Conservation (phyloP, 495 filamentous ascomycete species). For the Hypoxylon crocopeplum region DNA sequence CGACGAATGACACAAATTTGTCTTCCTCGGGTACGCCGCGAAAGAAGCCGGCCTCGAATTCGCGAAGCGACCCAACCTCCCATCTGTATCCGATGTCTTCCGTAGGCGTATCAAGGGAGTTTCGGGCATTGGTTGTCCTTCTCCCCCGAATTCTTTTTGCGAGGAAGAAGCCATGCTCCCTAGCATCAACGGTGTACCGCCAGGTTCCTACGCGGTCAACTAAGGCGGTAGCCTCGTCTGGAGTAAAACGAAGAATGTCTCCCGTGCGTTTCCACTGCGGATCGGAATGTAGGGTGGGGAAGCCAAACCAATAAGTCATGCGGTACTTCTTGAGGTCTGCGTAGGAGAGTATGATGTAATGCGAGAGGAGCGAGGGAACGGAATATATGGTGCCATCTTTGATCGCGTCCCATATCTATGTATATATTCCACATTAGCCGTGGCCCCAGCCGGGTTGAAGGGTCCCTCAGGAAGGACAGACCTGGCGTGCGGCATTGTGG, state of each 20-base stretch:
- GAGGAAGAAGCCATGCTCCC: constrained; percentile 93
- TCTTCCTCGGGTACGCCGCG: constrained; percentile 68
- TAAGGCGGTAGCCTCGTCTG: constrained; percentile 72
- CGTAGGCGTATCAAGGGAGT: constrained; percentile 41
- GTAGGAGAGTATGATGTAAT: constrained; percentile 89
- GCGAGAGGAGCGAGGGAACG: constrained; percentile 86
- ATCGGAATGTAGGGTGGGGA: constrained; percentile 88
- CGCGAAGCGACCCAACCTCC: constrained; percentile 74
- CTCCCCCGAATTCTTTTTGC: constrained; percentile 68
- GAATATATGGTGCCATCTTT: constrained; percentile 95
- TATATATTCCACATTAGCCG: constrained; percentile 13
- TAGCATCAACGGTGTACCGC: constrained; percentile 76
- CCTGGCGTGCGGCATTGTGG: constrained; percentile 74
- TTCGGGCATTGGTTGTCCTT: constrained; percentile 10
- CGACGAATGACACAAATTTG: constrained; percentile 83
- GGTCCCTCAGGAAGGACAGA: too few relatives aligned
- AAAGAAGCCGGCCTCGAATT: constrained; percentile 91
- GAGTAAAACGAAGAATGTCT: constrained; percentile 60
- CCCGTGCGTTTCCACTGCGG: constrained; percentile 71
- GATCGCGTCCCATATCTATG: constrained; percentile 94
- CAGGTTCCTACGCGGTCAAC: constrained; percentile 85
- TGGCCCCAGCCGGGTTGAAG: too few relatives aligned
- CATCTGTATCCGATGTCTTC: constrained; percentile 67
- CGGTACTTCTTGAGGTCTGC: constrained; percentile 96
- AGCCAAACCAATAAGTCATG: constrained; percentile 94